phyloP scores from a whole-genome alignment of 148 eudicot genomes.

The Rhododendron griersonianum region DNA sequence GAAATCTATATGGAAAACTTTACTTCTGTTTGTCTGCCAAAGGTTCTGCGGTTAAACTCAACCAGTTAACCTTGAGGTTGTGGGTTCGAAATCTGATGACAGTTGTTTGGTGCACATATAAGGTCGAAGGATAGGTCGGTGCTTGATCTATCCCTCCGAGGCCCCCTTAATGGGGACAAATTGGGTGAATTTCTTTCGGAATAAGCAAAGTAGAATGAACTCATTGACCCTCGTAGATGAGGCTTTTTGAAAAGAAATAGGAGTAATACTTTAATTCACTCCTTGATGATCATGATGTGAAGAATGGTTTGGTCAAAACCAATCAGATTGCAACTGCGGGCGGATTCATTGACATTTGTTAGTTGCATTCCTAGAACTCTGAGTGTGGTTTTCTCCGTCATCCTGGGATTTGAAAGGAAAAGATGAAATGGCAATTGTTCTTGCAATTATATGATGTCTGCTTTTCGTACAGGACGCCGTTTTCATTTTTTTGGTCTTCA shows the following conservation, averaged over 20 bases:
- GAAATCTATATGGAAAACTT: background rate
- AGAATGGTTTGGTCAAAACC: background rate
- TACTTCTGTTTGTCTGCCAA: background rate
- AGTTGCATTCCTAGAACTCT: constrained; percentile 1
- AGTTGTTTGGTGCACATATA: background rate
- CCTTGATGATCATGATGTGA: background rate
- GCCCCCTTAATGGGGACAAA: background rate
- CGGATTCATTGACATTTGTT: background rate
- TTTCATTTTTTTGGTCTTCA: background rate
- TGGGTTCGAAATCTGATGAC: background rate
- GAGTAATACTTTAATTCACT: background rate
- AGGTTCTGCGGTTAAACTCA: background rate
- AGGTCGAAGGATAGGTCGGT: background rate
- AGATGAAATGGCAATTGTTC: background rate
- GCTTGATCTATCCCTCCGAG: background rate
- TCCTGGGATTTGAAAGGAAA: background rate
- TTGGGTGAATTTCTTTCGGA: background rate
- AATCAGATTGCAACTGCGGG: background rate
- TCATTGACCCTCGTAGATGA: background rate
- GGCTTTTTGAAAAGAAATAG: background rate
- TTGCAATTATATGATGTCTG: background rate
- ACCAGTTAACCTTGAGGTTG: background rate
- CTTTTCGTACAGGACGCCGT: background rate
- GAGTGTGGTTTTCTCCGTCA: background rate
- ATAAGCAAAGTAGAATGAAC: background rate